Base-by-base conservation (phyloP, 2,329 filamentous ascomycete genomes). In the Fusarium drepaniforme region DNA sequence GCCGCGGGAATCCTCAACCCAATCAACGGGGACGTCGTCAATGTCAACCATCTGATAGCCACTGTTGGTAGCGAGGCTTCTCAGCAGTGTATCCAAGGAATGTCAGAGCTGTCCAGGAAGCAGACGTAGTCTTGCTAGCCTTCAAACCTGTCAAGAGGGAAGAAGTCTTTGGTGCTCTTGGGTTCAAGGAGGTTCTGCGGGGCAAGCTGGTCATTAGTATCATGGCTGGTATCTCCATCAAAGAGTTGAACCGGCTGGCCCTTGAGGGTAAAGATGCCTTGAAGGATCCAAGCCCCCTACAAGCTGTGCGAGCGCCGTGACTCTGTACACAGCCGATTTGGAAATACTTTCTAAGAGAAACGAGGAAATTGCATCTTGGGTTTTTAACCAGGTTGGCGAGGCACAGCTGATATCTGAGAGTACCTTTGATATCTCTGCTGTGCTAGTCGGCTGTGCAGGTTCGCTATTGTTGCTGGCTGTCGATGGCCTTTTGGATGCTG, bases 111-210 rank as follows among this genome's bases (percentile, higher is more conserved):
- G 15, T 67, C n/a, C 51, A 67, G 30, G 40, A 70, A 63, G 64
- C 68, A 42, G 59, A 70, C 53, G 44, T 70, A 8, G 53, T 70
- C 11, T 46, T 71, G 9, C 33, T 71, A n/a, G 40, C 68, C 44
- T 63, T 70, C 37, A 71, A 71, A 64, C 64, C 68, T 4, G 51
- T 64, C 30, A 71, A 71, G 42, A 64, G 68, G 61, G 59, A 71
- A 46, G 68, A 70, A 23, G 38, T 71, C 28, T 71, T 71, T 63
- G 30, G 49, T 25, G 51, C 53, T 37, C 42, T 53, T 12, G 64
- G 68, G 12, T 37, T 71, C 15, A 64, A 35, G 21, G 51, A 67
- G 8, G 64, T 56, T 13, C 16, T 71, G 21, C 33, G 25, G 5
- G 60, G 60, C 53, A 71, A 67, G 51, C n/a, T 71, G 3, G 21